Base-by-base conservation (phyloP, 2,329 filamentous ascomycete genomes). In the Ascochyta lentis region DNA sequence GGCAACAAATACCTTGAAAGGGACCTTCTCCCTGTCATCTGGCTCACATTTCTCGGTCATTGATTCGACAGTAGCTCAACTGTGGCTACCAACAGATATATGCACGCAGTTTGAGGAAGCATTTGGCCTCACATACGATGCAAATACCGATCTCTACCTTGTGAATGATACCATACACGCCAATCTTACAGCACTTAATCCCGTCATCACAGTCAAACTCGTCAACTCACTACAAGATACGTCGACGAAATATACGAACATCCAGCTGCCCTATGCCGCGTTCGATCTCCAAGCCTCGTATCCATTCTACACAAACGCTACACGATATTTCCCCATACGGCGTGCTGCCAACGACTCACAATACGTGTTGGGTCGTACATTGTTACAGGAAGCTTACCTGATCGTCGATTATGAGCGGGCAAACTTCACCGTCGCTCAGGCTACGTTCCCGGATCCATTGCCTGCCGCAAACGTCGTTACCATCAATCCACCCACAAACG, bases 241-340 rank as follows among this genome's bases (percentile, higher is more conserved):
- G 2, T 64, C 70, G 1, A 60, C 65, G 9, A 73, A 74, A 33
- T 77, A 70, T 35, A 75, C 78, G 3, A 73, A 78, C 29, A 80
- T 82, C 31, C 68, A 72, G 15, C 67, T 82, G 0, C 79, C 79
- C 4, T 83, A 83, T 60, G 74, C 74, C 8, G 78, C 80, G 4
- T 82, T 83, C 61, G 79, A 82, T 57, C 70, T 81, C 3, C 67
- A 77, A 51, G 66, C 76, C 16, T 78, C 80, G 2, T 78, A 85
- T 83, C 68, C 79, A 67, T 84, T 81, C 8, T 76, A 88, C 13
- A 76, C 84, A 52, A 87, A 87, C 62, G 82, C 86, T 35, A 88
- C 85, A 3, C 83, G 55, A 19, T 91, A 91, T 66, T 90, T 91
- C 56, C 87, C 88, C 3, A 79, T 91, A 40, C 82, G 84, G 60